Base-by-base conservation (phyloP, 495 filamentous ascomycete genomes). In the Aspergillus carlsbadensis region DNA sequence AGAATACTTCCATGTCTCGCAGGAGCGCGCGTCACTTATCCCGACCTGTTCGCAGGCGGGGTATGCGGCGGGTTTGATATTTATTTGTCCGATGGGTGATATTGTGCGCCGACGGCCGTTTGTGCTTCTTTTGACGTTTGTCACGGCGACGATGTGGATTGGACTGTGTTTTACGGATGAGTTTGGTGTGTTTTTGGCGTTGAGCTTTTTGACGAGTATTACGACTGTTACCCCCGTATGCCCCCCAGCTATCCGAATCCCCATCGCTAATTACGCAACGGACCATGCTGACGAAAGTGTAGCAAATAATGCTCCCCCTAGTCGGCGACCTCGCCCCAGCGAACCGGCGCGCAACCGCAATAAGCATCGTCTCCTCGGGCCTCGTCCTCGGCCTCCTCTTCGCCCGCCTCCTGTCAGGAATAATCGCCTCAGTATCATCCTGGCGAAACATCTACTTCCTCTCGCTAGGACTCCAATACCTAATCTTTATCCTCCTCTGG, bases 361-460 rank as follows among this genome's bases (percentile, higher is more conserved):
- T 81, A 62, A 86, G 87, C 15, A 81, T 92, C 61, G 87, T 93
- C 10, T 84, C 87, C 29, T 90, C 89, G 0, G 90, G 89, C n/a
- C 73, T 92, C 0, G 76, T 90, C 5, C 79, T 92, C 3, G 90
- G 90, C 14, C 78, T 94, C 44, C 81, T 95, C 0, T 74, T 93
- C 39, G 90, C 90, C 6, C 84, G 90, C 5, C 72, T 93, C 5
- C 80, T 94, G 10, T 87, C 88, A 7, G 90, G 90, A 0, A 83
- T 89, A 34, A 74, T 95, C 21, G 84, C 90, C 3, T 78, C 88
- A 42, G 89, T 82, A 61, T 82, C 81, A 0, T 70, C 74, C 50
- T 95, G 90, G 90, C 78, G 90, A 18, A 81, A 81, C 58, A 82
- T 94, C 17, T 95, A 92, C 75, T 94, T 88, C 88, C 77, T 92